phyloP scores from a whole-genome alignment of 1,284 basidiomycete genomes.

The Sanghuangporus weigelae region DNA sequence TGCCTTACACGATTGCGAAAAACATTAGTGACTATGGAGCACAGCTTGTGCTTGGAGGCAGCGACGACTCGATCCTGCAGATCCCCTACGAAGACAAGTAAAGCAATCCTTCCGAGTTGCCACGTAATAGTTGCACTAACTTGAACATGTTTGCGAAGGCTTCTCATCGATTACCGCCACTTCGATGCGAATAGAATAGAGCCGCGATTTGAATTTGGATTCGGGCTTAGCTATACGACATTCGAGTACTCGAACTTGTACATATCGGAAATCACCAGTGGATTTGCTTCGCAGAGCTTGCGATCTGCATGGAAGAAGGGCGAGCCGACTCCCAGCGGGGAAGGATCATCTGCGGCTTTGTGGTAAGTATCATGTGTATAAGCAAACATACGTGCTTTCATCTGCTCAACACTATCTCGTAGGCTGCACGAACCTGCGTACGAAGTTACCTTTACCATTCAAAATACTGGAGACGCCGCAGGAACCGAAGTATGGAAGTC shows the following conservation, averaged over 20 bases:
- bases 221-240: slow-evolving; percentile 78
- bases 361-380: slow-evolving; percentile 11
- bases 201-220: slow-evolving; percentile 78
- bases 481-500: slow-evolving; percentile 33
- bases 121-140: background rate
- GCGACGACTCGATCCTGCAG: slow-evolving; percentile 36
- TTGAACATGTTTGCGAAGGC: slow-evolving; percentile 23
- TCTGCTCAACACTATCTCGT: background rate
- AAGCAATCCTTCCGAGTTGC: slow-evolving; percentile 11
- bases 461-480: slow-evolving; percentile 27
- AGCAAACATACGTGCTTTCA: background rate
- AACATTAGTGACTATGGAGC: slow-evolving; percentile 59
- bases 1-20: slow-evolving; percentile 83
- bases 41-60: slow-evolving; percentile 42
- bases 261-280: slow-evolving; percentile 36
- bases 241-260: slow-evolving; percentile 62
- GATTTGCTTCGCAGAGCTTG: slow-evolving; percentile 17
- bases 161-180: slow-evolving; percentile 74
- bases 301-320: slow-evolving; percentile 15
- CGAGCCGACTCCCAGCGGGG: slow-evolving; percentile 12
- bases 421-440: slow-evolving; percentile 27
- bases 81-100: slow-evolving; percentile 65
- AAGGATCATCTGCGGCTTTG: slow-evolving; percentile 17
- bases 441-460: slow-evolving; percentile 26
- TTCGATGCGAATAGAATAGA: slow-evolving; percentile 64